These are phyloP conservation scores for Pleurotus ostreatus DNA, from an alignment of 768 basidiomycete species.

Conservation along the genomic window DNA sequence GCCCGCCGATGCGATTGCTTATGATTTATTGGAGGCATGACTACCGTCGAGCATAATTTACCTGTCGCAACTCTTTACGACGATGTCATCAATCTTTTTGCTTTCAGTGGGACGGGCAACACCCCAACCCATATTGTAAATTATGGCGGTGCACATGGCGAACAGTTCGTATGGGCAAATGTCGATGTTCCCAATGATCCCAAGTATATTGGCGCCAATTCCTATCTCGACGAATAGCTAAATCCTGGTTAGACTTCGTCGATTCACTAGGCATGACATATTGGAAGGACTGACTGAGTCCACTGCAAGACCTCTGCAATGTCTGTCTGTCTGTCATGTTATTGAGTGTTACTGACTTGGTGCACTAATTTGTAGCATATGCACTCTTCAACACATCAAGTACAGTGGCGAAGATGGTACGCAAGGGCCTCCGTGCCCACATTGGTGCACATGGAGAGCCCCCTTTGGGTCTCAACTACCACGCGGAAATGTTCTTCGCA, in stretches of 20 bases:
- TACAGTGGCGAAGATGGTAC: conserved; percentile 67
- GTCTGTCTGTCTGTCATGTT: conserved; percentile 31
- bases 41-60: conserved; percentile 68
- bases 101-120: conserved; percentile 63
- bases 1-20: background rate
- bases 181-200: conserved; percentile 63
- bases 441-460: conserved; percentile 76
- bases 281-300: conserved; percentile 59
- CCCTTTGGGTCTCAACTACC: conserved; percentile 72
- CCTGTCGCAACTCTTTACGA: conserved; percentile 65
- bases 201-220: conserved; percentile 41
- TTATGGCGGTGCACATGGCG: conserved; percentile 70
- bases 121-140: conserved; percentile 77
- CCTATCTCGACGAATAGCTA: background rate
- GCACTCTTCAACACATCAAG: conserved; percentile 66
- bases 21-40: conserved; percentile 53
- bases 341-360: background rate
- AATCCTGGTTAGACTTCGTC: conserved; percentile 43
- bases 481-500: conserved; percentile 69
- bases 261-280: conserved; percentile 61
- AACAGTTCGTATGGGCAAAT: conserved; percentile 65
- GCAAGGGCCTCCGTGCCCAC: conserved; percentile 54
- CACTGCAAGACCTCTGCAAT: conserved; percentile 52
- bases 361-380: conserved; percentile 37
- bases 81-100: conserved; percentile 59